These are phyloP conservation scores for Turritis glabra DNA, from an alignment of 345 rosid genomes.

Conservation along the genomic window DNA sequence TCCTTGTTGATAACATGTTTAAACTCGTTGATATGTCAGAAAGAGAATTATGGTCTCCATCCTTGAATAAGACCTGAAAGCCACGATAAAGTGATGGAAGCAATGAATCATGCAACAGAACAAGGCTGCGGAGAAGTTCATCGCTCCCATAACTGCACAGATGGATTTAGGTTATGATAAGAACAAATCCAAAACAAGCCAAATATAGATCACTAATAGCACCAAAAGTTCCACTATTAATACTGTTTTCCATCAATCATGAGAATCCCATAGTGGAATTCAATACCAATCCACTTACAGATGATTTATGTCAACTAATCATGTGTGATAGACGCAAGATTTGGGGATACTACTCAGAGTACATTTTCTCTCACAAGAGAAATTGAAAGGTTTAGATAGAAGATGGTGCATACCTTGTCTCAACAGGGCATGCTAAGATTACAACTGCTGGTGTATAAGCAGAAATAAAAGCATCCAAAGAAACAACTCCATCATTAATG, in stretches of 20 bases:
- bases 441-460: conserved; percentile 71
- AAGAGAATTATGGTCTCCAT: conserved; percentile 49
- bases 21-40: conserved; percentile 55
- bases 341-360: neutral
- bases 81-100: conserved; percentile 77
- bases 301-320: neutral
- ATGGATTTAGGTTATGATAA: conserved; percentile 21
- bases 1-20: conserved; percentile 73
- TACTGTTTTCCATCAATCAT: conserved; percentile 7
- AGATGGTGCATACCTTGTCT: conserved; percentile 58
- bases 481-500: conserved; percentile 87
- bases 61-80: conserved; percentile 48
- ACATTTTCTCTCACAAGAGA: neutral
- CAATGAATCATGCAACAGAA: conserved; percentile 77
- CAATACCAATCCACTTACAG: neutral
- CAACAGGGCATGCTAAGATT: conserved; percentile 67
- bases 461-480: conserved; percentile 79
- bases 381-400: conserved; percentile 13
- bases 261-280: conserved; percentile 6
- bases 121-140: conserved; percentile 67
- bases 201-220: neutral
- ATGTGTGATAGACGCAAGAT: conserved; percentile 1
- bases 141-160: conserved; percentile 76
- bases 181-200: conserved; percentile 7
- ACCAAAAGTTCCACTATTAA: neutral